Percentiles rank a stretch among this genome's conserved stretches.
phyloP scores from a whole-genome alignment of 495 filamentous ascomycete species.

The Oleoguttula mirabilis region DNA sequence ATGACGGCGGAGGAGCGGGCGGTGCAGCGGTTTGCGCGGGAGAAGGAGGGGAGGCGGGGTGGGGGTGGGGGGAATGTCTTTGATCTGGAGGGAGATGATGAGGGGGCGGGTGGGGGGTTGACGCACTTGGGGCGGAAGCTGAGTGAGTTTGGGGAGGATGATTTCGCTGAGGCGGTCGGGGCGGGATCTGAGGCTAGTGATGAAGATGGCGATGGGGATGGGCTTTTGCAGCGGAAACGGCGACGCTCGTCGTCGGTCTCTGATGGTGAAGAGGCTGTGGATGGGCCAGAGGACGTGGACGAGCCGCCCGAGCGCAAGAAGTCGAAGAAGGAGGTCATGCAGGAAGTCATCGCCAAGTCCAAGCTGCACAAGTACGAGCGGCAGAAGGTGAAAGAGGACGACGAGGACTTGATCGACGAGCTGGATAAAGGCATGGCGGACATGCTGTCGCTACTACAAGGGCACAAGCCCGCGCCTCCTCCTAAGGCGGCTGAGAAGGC shows the following conservation, averaged over 20 bases:
- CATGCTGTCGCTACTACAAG: constrained; percentile 58
- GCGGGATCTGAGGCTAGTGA: constrained; percentile 31
- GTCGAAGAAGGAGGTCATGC: constrained; percentile 88
- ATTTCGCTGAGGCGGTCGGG: constrained; percentile 51
- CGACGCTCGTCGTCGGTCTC: constrained; percentile 16
- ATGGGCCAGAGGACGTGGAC: constrained; percentile 31
- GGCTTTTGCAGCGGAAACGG: constrained; percentile 38
- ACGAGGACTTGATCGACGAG: constrained; percentile 78
- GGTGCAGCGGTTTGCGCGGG: constrained; percentile 75
- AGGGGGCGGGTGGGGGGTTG: constrained; percentile 45
- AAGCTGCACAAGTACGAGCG: constrained; percentile 89
- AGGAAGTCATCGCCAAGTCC: constrained; percentile 94
- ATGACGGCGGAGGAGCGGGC: constrained; percentile 93
- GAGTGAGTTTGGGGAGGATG: constrained; percentile 46
- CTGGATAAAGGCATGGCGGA: constrained; percentile 67
- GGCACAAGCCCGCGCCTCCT: constrained; percentile 34
- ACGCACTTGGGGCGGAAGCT: constrained; percentile 76
- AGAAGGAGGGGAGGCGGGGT: constrained; percentile 62
- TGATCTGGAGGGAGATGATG: constrained; percentile 78
- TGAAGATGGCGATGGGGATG: constrained; percentile 40
- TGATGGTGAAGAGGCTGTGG: constrained; percentile 34
- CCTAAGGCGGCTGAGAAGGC: constrained; percentile 29
- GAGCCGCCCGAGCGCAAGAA: constrained; percentile 66
- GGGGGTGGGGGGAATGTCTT: constrained; percentile 69
- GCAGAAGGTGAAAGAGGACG: constrained; percentile 84